Base-by-base conservation (phyloP, 352 stramenopile genomes). In the Peronosclerospora sorghi region DNA sequence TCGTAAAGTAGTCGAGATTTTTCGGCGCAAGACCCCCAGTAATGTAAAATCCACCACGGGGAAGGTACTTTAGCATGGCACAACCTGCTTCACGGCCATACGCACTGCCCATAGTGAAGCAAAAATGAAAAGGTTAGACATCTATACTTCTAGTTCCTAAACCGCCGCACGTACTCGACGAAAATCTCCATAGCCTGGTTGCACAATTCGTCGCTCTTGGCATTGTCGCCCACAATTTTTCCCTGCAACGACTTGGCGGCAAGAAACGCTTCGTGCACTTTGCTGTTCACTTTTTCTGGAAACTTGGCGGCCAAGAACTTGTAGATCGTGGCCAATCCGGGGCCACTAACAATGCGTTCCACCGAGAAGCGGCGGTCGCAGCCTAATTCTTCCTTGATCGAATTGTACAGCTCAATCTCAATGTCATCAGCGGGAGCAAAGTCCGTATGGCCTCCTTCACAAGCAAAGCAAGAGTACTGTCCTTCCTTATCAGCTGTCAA, bases 11-110 rank as follows among this genome's bases (percentile, higher is more conserved):
- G 54, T 93, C 68, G 32, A 98, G 73, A 65, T 98, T 97, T 68
- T 98, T 98, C 0, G 86, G 86, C 14, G 95, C 96, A 18, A 98
- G 75, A 21, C 95, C 95, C 24, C 95, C 95, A 10, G 92, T 96
- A 39, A 98, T 86, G 80, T 97, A 98, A 45, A 98, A 86, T 15
- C 95, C 95, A 57, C 94, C 95, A 27, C 82, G 94, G 18, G 95
- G 95, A 42, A 98, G 80, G 45, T 91, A 98, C 65, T 98, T 98
- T 45, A 98, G 77, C 44, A 83, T 85, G 35, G 84, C 78, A 55
- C 83, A 94, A 19, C 95, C 94, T 42, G 93, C 88, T 74, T 98
- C 95, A 47, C 72, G 77, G 34, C 94, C 95, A 57, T 98, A 98
- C 13, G 89, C 78, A 48, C 75, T 86, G 37, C 26, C 34, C 32